These are phyloP conservation scores for Laguncularia racemosa DNA, from an alignment of 345 rosid genomes.

Conservation along the genomic window DNA sequence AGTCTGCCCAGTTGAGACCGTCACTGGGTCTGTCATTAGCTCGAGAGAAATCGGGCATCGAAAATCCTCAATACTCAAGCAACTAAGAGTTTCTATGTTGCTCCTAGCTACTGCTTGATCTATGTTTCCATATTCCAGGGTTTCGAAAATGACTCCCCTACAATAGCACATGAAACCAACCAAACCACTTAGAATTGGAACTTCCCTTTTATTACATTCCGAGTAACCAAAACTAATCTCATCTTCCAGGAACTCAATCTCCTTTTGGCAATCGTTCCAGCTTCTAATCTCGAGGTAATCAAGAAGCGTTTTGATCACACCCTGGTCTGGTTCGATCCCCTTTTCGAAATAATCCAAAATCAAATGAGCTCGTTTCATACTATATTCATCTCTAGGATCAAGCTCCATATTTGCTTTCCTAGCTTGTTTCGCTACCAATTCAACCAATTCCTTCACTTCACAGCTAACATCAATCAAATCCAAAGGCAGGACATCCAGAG, in stretches of 20 bases:
- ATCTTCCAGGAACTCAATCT: slow-evolving; percentile 54
- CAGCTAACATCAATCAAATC: slow-evolving; percentile 32
- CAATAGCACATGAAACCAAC: slow-evolving; percentile 57
- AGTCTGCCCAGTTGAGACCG: slow-evolving; percentile 74
- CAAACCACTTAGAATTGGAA: slow-evolving; percentile 47
- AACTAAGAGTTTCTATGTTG: slow-evolving; percentile 33
- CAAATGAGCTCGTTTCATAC: slow-evolving; percentile 20
- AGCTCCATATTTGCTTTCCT: slow-evolving; percentile 31
- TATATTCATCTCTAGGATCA: slow-evolving; percentile 43
- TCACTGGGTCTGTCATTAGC: slow-evolving; percentile 80
- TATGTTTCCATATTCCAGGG: slow-evolving; percentile 15
- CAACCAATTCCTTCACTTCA: slow-evolving; percentile 69
- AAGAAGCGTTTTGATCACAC: slow-evolving; percentile 32
- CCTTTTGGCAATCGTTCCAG: slow-evolving; percentile 59
- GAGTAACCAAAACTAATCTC: slow-evolving; percentile 28
- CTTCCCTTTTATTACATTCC: slow-evolving; percentile 30
- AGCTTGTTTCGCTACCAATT: slow-evolving; percentile 57
- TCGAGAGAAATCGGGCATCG: slow-evolving; percentile 87
- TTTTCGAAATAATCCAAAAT: slow-evolving; percentile 40
- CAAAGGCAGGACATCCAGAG: slow-evolving; percentile 47
- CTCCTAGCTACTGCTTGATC: slow-evolving; percentile 20
- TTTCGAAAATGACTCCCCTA: slow-evolving; percentile 53
- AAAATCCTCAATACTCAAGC: slow-evolving; percentile 67
- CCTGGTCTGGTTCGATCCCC: slow-evolving; percentile 41
- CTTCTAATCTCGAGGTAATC: slow-evolving; percentile 42